Evolutionary conservation across 1,284 basidiomycete genomes (phyloP), one percentile per base, ranked within the genome.

Genomic region (Anthracocystis setariae): DNA sequence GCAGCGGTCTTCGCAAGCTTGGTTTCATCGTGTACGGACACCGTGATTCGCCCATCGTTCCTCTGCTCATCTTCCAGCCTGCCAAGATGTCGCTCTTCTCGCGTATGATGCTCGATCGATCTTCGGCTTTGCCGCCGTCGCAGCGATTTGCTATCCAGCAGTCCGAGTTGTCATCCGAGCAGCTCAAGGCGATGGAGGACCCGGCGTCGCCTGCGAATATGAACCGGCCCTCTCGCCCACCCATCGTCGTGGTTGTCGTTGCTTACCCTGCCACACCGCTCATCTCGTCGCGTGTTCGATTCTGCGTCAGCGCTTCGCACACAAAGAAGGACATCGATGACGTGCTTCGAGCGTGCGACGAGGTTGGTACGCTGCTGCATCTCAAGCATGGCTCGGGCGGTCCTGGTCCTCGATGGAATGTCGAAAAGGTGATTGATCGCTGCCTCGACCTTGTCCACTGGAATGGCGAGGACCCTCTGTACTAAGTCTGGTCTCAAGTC

Each of bases 21-120:
- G 96, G 95, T 0, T 98, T 98, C 86, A 96, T 98, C 86, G 91
- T 93, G 9, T 98, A 94, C 79, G 94, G 95, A 0, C 90, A 92
- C 84, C 88, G 90, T 50, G 90, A 94, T 78, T 93, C 92, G 23
- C 94, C 96, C 3, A 93, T 98, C 74, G 90, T 98, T 3, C 96
- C 96, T 0, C 86, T 98, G 43, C 86, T 98, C 59, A 86, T 98
- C 38, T 99, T 93, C 88, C 89, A 94, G 82, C 94, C 93, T 0
- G 94, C 74, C 65, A 82, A 82, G 73, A 80, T 82, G 81, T 69
- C 64, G n/a, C 54, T 76, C 5, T 82, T 82, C 47, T 76, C 73
- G 24, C 67, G 77, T 38, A 75, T 81, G 72, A 82, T 82, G 81
- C 75, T 82, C 13, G 63, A 81, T 53, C 73, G 81, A 5, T 62